These are phyloP conservation scores for Lipomyces sp. DNA, from an alignment of 805 yeast species.

Conservation along the genomic window DNA sequence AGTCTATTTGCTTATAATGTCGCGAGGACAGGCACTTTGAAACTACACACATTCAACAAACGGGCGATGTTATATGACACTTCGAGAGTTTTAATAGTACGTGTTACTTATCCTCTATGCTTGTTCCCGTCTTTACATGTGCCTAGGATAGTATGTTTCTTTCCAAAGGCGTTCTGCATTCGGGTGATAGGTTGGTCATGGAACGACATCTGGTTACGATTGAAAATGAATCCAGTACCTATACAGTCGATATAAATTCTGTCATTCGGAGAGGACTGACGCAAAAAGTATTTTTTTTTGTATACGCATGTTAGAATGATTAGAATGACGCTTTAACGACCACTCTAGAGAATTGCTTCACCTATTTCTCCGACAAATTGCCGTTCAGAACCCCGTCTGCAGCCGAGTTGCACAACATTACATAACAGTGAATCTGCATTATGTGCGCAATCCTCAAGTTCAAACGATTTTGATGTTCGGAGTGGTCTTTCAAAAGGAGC, in stretches of 20 bases:
- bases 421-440: background rate
- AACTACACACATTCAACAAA: slow-evolving; percentile 38
- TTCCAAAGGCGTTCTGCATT: slow-evolving; percentile 15
- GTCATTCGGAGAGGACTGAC: slow-evolving; percentile 6
- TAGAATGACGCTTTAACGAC: background rate
- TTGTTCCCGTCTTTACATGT: background rate
- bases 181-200: slow-evolving; percentile 39
- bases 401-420: background rate
- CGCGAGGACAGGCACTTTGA: slow-evolving; percentile 30
- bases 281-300: background rate
- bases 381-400: background rate
- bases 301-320: background rate
- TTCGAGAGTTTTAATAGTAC: slow-evolving; percentile 37
- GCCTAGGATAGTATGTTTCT: slow-evolving; percentile 30
- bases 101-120: slow-evolving; percentile 20
- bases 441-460: background rate
- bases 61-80: slow-evolving; percentile 44
- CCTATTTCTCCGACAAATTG: background rate
- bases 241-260: slow-evolving; percentile 22
- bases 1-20: background rate
- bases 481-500: background rate
- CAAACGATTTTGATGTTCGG: background rate
- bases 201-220: slow-evolving; percentile 43
- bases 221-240: slow-evolving; percentile 29
- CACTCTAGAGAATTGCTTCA: background rate